Evolutionary conservation across 345 rosid genomes (phyloP).

Genomic region (Cardamine occulta): DNA sequence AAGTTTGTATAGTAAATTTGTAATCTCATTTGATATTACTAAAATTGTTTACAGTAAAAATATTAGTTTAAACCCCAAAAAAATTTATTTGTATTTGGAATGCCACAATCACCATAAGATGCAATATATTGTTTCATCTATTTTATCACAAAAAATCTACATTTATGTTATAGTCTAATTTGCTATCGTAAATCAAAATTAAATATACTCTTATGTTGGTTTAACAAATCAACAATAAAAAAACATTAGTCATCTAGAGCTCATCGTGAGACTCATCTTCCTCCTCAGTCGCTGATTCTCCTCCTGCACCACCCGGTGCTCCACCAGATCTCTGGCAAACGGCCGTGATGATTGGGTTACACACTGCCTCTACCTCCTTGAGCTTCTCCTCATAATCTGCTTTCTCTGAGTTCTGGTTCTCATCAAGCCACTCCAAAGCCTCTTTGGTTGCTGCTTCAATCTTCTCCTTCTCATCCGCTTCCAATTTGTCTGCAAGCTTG

Average conservation of each 20-base stretch:
- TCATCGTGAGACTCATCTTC: constrained; percentile 49
- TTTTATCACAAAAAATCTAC: no score
- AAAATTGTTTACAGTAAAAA: no score
- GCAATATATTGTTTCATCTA: no score
- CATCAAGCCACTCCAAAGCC: constrained; percentile 94
- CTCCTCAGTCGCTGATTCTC: constrained; percentile 35
- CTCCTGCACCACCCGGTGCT: constrained; percentile 63
- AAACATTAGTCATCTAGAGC: constrained; percentile 21
- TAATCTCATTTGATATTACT: no score
- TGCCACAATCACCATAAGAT: no score
- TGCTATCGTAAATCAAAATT: no score
- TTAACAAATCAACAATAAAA: constrained; percentile 34
- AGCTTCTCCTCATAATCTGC: constrained; percentile 95
- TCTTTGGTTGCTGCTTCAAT: constrained; percentile 80
- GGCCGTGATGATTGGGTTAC: constrained; percentile 90
- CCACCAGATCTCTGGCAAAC: constrained; percentile 93
- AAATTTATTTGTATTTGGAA: no score
- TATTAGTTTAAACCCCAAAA: no score
- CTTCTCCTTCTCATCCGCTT: constrained; percentile 88
- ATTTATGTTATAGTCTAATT: no score
- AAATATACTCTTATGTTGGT: no score
- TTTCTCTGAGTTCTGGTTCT: constrained; percentile 84
- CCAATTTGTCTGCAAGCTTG: constrained; percentile 94
- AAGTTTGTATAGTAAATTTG: no score
- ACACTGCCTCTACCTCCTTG: constrained; percentile 91